Evolutionary conservation across 305 asterid species (phyloP).

Genomic region (Solanum aculeatissimum): DNA sequence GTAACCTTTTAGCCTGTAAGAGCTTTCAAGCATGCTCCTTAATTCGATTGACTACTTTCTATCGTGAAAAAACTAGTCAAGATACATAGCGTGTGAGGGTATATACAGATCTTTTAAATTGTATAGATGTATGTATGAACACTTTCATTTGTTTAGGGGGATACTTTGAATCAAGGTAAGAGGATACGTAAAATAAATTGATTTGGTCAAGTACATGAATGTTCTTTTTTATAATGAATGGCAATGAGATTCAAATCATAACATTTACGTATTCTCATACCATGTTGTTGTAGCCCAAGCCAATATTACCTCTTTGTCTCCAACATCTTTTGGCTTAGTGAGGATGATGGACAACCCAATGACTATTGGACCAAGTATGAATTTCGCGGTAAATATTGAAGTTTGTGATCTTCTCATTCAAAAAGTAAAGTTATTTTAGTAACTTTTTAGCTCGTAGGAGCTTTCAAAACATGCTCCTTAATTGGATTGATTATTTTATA

Average conservation of each 20-base stretch:
- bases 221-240: neutral
- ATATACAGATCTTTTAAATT: neutral
- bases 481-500: neutral
- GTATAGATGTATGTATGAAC: neutral
- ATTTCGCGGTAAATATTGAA: neutral
- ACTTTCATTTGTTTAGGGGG: neutral
- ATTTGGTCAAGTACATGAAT: neutral
- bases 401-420: neutral
- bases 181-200: neutral
- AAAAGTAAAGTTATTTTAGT: neutral
- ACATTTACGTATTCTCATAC: too few species aligned
- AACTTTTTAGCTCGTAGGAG: neutral
- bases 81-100: neutral
- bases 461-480: neutral
- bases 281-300: neutral
- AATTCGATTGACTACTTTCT: neutral
- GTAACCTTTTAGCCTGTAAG: neutral
- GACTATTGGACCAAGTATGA: neutral
- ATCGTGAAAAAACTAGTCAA: neutral
- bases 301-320: neutral
- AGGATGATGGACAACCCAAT: conserved; percentile 5
- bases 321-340: neutral
- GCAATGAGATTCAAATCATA: neutral
- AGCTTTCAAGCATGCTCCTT: neutral
- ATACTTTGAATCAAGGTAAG: neutral